Evolutionary conservation across 2,329 filamentous ascomycete genomes (phyloP), one percentile per base, ranked within the genome.

Genomic region (Colletotrichum nymphaeae): DNA sequence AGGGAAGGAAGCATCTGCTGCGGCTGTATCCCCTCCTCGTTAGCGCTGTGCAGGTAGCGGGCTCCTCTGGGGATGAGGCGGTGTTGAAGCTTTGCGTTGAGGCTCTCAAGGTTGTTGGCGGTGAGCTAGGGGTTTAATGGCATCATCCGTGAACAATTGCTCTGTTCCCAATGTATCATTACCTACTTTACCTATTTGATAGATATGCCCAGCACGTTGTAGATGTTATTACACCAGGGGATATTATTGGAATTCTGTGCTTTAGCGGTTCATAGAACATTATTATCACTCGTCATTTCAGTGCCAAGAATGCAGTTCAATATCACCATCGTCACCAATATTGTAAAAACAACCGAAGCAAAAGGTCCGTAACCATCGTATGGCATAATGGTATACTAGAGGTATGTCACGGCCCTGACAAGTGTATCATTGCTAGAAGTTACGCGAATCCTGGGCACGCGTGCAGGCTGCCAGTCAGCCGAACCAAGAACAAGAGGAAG

Each of bases 21-120:
- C 88, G 93, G 79, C 82, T 99, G 74, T 98, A 97, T 81, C 94
- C 95, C 8, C 84, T 98, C 63, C 81, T 97, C 63, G 88, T 93
- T 22, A 88, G 88, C 76, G 93, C 92, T 2, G 84, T 91, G 3
- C 85, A 86, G 75, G 89, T 89, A 63, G 90, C 91, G 32, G 89
- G 86, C 0, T 83, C 84, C 7, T 81, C 86, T 7, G 90, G 90
- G 3, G 93, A 95, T 78, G 87, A 86, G 52, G 87, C 90, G 78
- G 87, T 94, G 6, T 80, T 90, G 74, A 83, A 83, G 52, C 83
- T 92, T 74, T 80, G 94, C 11, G 86, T 88, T 11, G 87, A 88
- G 77, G 90, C 91, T 14, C 81, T 95, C 74, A 88, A 91, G 64
- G 89, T 89, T 35, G 88, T 94, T 30, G 91, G 92, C 0, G 83